Evolutionary conservation across 176 grass and related monocot genomes (phyloP).

Genomic region (Poa annua): DNA sequence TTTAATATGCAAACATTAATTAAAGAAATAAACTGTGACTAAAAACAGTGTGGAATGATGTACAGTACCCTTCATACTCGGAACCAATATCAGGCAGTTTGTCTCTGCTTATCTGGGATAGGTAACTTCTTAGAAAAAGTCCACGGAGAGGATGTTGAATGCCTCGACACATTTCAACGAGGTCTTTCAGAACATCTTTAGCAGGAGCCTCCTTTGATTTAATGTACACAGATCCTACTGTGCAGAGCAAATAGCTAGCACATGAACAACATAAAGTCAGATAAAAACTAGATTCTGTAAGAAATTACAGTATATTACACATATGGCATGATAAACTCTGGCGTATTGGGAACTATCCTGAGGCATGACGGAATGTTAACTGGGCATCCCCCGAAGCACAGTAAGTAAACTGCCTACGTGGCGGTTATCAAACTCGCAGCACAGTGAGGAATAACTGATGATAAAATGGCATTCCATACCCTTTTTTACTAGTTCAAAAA

Average conservation of each 20-base stretch:
- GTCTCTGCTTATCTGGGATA: constrained; percentile 93
- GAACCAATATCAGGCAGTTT: constrained; percentile 94
- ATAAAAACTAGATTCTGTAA: constrained; percentile 26
- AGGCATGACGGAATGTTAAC: too few relatives aligned
- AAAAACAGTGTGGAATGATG: neutral
- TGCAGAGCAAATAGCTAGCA: constrained; percentile 93
- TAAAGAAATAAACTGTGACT: constrained; percentile 5
- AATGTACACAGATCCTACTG: constrained; percentile 95
- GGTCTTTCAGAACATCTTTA: constrained; percentile 98
- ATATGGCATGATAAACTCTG: constrained; percentile 4
- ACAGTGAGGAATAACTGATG: constrained; percentile 16
- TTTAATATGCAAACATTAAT: constrained; percentile 27
- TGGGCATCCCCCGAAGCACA: too few relatives aligned
- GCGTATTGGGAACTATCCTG: too few relatives aligned
- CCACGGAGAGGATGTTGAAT: constrained; percentile 94
- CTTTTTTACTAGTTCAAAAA: constrained; percentile 5
- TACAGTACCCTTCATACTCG: constrained; percentile 87
- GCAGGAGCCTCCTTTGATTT: constrained; percentile 96
- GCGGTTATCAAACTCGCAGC: too few relatives aligned
- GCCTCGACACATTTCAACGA: constrained; percentile 95
- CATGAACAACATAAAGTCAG: constrained; percentile 55
- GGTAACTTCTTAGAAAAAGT: constrained; percentile 99
- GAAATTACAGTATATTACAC: neutral
- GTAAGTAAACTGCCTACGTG: too few relatives aligned
- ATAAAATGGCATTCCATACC: neutral